These are phyloP conservation scores for Vachellia collinsii DNA, from an alignment of 306 rosid species.

Conservation along the genomic window DNA sequence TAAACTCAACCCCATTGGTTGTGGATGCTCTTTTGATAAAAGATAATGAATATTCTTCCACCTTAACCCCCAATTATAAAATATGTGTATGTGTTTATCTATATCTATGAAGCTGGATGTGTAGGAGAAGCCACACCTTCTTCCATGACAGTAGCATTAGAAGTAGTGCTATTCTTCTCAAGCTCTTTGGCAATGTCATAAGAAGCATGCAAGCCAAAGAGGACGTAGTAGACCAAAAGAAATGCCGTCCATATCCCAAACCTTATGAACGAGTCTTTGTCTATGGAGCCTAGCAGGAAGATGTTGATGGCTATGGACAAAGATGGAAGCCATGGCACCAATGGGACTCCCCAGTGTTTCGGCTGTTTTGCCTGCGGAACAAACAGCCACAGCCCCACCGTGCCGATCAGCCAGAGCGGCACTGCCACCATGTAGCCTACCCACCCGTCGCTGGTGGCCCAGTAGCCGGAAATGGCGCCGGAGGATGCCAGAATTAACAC, in stretches of 20 bases:
- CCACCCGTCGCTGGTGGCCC: constrained; percentile 52
- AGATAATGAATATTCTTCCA: too few relatives aligned
- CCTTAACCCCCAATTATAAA: too few relatives aligned
- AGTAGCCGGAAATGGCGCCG: constrained; percentile 42
- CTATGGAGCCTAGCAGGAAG: constrained; percentile 83
- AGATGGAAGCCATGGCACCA: constrained; percentile 82
- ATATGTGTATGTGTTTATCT: too few relatives aligned
- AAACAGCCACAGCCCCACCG: constrained; percentile 41
- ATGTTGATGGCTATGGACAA: constrained; percentile 67
- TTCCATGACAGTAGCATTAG: constrained; percentile 13
- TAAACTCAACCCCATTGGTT: too few relatives aligned
- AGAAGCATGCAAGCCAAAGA: constrained; percentile 51
- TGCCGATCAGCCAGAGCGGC: constrained; percentile 62
- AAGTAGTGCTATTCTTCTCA: constrained; percentile 5
- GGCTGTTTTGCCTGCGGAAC: constrained; percentile 73
- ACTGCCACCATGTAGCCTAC: constrained; percentile 44
- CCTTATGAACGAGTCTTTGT: constrained; percentile 50
- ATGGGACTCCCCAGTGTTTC: constrained; percentile 74
- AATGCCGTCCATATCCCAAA: constrained; percentile 42
- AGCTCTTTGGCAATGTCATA: constrained; percentile 45
- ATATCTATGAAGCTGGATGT: neutral
- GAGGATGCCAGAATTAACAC: constrained; percentile 55
- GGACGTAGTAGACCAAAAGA: constrained; percentile 39
- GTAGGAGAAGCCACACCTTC: neutral
- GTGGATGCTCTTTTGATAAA: too few relatives aligned